These are phyloP conservation scores for Saccharomycopsis fibuligera DNA, from an alignment of 805 yeast genomes.

Conservation along the genomic window DNA sequence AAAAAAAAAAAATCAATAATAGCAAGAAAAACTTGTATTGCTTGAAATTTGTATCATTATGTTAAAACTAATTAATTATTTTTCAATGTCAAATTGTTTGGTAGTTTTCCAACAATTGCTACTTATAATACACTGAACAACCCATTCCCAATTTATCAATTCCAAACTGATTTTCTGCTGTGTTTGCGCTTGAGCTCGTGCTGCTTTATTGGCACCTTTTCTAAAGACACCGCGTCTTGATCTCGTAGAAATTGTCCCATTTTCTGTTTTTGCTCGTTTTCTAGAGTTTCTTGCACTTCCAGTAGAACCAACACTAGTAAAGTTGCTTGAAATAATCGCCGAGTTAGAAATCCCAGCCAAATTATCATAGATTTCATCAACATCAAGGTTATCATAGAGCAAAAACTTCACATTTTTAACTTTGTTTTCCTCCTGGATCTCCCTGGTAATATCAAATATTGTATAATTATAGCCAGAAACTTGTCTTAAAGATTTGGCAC, in stretches of 20 bases:
- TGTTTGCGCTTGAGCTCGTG: background rate
- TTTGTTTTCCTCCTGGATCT: constrained; percentile 2
- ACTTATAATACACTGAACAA: constrained; percentile 52
- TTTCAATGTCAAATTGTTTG: constrained; percentile 1
- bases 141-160: constrained; percentile 58
- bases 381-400: constrained; percentile 27
- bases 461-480: background rate
- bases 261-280: constrained; percentile 10
- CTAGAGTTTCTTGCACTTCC: background rate
- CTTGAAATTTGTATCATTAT: background rate
- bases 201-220: background rate
- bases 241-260: constrained; percentile 1
- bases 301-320: too few species aligned
- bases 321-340: background rate
- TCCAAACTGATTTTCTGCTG: background rate
- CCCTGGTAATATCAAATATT: too few species aligned
- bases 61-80: background rate
- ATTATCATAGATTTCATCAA: constrained; percentile 8
- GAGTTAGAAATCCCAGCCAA: background rate
- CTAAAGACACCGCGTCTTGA: constrained; percentile 1
- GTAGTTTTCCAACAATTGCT: constrained; percentile 25
- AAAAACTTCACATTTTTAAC: constrained; percentile 17
- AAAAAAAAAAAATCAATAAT: background rate
- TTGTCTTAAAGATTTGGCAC: constrained; percentile 30
- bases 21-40: background rate